Evolutionary conservation across 2,329 filamentous ascomycete species (phyloP), one percentile per base, ranked within the genome.

Genomic region (Venturia asperata): DNA sequence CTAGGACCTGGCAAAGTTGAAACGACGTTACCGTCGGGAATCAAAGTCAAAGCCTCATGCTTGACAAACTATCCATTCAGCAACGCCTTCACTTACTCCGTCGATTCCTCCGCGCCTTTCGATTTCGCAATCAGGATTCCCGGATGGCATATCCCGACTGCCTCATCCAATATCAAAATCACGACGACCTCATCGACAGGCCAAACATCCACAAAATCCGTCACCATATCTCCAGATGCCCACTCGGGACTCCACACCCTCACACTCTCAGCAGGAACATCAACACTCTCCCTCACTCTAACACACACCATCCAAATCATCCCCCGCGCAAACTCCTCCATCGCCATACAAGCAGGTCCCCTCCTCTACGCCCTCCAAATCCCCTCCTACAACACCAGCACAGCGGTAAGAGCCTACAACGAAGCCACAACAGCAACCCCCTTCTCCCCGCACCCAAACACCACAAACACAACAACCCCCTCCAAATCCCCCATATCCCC

Each of bases 1-100:
- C 78, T 85, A 3, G 73, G 77, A 9, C 82, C 83, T 1, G 76
- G 75, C 3, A 74, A 70, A 0, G 76, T 81, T 7, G 72, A 70
- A 3, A 78, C 79, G 3, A 73, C 69, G 5, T 70, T 82, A 9
- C 21, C 42, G 11, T 68, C 67, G 0, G 72, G 72, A 3, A 72
- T 73, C 19, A 67, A 74, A 21, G 77, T 83, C 10, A 75, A 70
- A 0, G 73, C 84, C 13, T 69, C 69, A 13, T 81, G 80, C 68
- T 71, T 77, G 30, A 85, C 83, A 0, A 74, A 75, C 62, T 85
- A 85, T 70, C 83, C 80, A 0, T 82, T 82, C 68, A 67, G 68
- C 13, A 70, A 77, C 61, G 67, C 67, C 3, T 70, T 82, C 2
- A 67, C 67, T 10, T 82, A 82, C 68, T 74, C 70, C 2, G 42